Percentiles rank a stretch among this genome's conserved stretches.
Conservation (phyloP, 305 asterid species). For the Fraxinus sp. region DNA sequence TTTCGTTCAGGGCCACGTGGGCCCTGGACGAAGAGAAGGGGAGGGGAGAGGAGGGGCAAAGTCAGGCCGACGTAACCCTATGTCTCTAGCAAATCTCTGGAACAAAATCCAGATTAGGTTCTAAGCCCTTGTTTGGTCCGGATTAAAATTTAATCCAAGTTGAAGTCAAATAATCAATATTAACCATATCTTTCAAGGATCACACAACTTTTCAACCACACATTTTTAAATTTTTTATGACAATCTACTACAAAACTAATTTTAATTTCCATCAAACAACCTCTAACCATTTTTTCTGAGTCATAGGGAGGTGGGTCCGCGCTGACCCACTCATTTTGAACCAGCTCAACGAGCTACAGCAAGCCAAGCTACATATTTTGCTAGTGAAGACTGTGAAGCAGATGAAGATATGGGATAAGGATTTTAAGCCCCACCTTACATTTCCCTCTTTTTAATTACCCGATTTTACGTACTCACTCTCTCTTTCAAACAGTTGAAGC, state of each 20-base stretch:
- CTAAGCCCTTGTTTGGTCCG: not conserved
- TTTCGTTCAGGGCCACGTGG: too few relatives aligned
- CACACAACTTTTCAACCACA: too few relatives aligned
- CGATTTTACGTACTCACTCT: not conserved
- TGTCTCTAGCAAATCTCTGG: too few relatives aligned
- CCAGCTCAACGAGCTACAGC: not conserved
- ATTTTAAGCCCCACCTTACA: conserved; percentile 53
- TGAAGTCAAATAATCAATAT: too few relatives aligned
- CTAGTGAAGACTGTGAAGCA: not conserved
- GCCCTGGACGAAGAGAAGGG: too few relatives aligned
- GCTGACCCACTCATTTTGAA: not conserved
- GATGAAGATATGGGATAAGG: conserved; percentile 46
- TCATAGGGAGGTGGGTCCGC: not conserved
- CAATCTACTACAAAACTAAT: too few relatives aligned
- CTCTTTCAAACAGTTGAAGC: not conserved
- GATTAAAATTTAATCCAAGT: too few relatives aligned
- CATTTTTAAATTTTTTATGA: too few relatives aligned
- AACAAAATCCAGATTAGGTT: not conserved
- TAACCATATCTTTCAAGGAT: too few relatives aligned
- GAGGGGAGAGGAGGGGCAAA: too few relatives aligned
- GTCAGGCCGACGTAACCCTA: too few relatives aligned
- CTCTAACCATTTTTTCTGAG: not conserved
- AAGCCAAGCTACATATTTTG: not conserved
- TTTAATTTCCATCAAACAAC: too few relatives aligned
- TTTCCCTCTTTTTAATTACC: conserved; percentile 40